phyloP scores from a whole-genome alignment of 2,329 filamentous ascomycete genomes.

The Pseudogymnoascus sp. region DNA sequence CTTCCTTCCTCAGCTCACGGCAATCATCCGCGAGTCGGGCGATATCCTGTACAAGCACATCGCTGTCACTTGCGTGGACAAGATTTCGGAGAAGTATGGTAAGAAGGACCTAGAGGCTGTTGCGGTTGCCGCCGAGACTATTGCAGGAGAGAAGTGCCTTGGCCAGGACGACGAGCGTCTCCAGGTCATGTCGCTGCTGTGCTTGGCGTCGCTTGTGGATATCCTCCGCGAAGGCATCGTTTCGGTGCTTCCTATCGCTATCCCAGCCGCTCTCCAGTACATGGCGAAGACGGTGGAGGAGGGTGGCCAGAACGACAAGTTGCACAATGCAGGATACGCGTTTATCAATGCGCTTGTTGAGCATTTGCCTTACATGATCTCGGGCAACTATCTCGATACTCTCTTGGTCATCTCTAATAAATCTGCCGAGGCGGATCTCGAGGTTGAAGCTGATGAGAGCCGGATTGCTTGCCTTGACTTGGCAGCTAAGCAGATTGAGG shows the following conservation, averaged over 20 bases:
- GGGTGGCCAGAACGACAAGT: conserved; percentile 46
- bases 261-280: conserved; percentile 64
- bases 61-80: conserved; percentile 82
- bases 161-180: conserved; percentile 65
- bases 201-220: conserved; percentile 80
- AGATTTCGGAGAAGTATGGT: conserved; percentile 89
- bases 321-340: conserved; percentile 77
- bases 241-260: conserved; percentile 67
- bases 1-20: conserved; percentile 71
- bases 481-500: conserved; percentile 67
- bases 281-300: conserved; percentile 54
- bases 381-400: conserved; percentile 62
- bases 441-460: conserved; percentile 54
- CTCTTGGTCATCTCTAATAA: conserved; percentile 64
- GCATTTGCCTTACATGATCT: conserved; percentile 83
- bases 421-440: conserved; percentile 56
- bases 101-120: conserved; percentile 80
- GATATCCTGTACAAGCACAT: conserved; percentile 74
- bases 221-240: conserved; percentile 81
- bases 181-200: conserved; percentile 76
- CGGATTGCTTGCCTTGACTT: conserved; percentile 63
- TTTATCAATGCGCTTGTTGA: conserved; percentile 73
- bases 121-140: conserved; percentile 63
- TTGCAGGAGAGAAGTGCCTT: conserved; percentile 69
- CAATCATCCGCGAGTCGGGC: conserved; percentile 63